These are phyloP conservation scores for Carex parvula DNA, from an alignment of 176 grass and related monocot species.

Conservation along the genomic window DNA sequence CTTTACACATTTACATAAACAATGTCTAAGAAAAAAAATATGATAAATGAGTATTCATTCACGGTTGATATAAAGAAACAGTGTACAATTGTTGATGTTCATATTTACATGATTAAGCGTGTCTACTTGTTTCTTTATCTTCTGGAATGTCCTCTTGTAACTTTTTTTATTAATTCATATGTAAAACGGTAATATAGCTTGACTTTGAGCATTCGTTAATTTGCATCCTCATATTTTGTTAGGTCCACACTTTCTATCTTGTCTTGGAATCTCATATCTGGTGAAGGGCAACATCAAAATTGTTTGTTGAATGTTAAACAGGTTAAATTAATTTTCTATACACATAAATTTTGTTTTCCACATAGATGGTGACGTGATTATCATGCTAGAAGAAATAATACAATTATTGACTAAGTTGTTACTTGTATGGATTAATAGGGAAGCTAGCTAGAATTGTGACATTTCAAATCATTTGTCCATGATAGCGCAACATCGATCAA, in stretches of 20 bases:
- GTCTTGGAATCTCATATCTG: constrained; percentile 10
- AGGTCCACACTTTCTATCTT: constrained; percentile 3
- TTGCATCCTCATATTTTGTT: constrained; percentile 15
- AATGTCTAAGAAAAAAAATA: too few species aligned
- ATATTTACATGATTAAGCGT: too few species aligned
- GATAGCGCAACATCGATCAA: background rate
- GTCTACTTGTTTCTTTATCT: too few species aligned
- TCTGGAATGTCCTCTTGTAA: too few species aligned
- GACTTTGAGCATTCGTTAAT: background rate
- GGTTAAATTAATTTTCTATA: background rate
- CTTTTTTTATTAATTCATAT: too few species aligned
- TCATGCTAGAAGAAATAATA: background rate
- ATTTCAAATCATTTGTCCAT: background rate
- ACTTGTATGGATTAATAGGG: background rate
- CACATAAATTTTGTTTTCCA: background rate
- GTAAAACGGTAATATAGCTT: background rate
- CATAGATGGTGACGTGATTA: background rate
- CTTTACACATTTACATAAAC: too few species aligned
- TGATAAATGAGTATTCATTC: too few species aligned
- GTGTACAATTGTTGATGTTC: too few species aligned
- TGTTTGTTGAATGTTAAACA: background rate
- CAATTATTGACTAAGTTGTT: background rate
- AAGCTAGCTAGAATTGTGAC: background rate
- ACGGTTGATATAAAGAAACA: too few species aligned
- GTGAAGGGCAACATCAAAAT: constrained; percentile 1